A percentile compares a stretch with the other conserved stretches of the same genome.
Evolutionary conservation across 2,329 filamentous ascomycete genomes (phyloP).

Genomic region (Neopestalotiopsis sp.): DNA sequence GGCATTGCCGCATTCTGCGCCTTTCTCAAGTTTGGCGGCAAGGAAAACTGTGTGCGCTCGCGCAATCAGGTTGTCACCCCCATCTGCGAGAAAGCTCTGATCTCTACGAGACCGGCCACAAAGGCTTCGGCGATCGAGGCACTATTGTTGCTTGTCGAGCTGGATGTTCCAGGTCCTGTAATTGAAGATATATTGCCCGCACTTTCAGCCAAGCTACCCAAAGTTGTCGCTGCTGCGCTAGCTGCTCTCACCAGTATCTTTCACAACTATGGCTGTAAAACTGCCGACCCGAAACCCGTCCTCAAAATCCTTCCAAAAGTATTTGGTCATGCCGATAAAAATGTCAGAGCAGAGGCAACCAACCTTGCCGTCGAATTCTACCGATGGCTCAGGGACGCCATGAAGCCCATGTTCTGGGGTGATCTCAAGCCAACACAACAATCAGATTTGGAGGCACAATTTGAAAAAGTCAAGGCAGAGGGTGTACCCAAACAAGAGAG

Average conservation of each 20-base stretch:
- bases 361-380: conserved; percentile 93
- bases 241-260: conserved; percentile 79
- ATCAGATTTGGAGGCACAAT: conserved; percentile 88
- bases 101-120: conserved; percentile 85
- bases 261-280: conserved; percentile 94
- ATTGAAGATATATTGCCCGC: conserved; percentile 89
- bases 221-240: conserved; percentile 72
- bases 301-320: conserved; percentile 88
- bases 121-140: conserved; percentile 89
- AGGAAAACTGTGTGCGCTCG: conserved; percentile 79
- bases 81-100: conserved; percentile 89
- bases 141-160: conserved; percentile 85
- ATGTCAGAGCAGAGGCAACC: conserved; percentile 92
- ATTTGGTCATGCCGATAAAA: conserved; percentile 97
- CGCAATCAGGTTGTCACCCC: conserved; percentile 75
- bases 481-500: conserved; percentile 88
- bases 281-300: conserved; percentile 89
- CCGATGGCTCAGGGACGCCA: conserved; percentile 94
- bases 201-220: conserved; percentile 87
- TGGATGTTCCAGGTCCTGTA: conserved; percentile 84
- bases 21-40: conserved; percentile 89
- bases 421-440: conserved; percentile 97
- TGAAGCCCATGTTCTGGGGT: conserved; percentile 97
- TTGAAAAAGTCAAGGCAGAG: conserved; percentile 91
- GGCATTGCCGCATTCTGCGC: conserved; percentile 86